These are phyloP conservation scores for Eucalyptus erythrocorys DNA, from an alignment of 345 rosid species.

Conservation along the genomic window DNA sequence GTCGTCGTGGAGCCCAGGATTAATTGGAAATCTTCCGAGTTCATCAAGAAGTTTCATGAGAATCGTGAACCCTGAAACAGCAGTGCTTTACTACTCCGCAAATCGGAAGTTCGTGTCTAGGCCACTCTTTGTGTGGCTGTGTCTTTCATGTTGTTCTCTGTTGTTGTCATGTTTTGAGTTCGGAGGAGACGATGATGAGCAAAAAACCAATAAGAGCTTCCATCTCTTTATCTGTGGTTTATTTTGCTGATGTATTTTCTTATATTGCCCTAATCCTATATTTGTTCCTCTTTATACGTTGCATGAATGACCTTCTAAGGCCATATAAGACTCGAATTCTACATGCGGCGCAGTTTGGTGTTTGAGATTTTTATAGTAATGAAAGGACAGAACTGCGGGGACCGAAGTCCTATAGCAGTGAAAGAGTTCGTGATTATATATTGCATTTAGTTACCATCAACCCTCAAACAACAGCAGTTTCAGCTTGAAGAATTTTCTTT, in stretches of 20 bases:
- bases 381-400: not conserved
- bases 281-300: not conserved
- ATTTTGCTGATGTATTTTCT: not conserved
- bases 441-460: not conserved
- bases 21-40: constrained; percentile 18
- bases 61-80: not conserved
- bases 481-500: not conserved
- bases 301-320: not conserved
- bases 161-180: not conserved
- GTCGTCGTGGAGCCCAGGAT: constrained; percentile 13
- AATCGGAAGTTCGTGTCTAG: not conserved
- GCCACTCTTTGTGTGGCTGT: not conserved
- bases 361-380: not conserved
- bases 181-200: not conserved
- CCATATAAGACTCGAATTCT: not conserved
- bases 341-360: not conserved
- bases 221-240: not conserved
- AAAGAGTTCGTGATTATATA: not conserved
- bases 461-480: not conserved
- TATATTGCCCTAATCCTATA: not conserved
- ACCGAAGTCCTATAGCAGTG: not conserved
- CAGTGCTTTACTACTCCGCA: not conserved
- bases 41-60: constrained; percentile 28
- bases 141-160: not conserved
- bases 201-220: not conserved